phyloP scores from a whole-genome alignment of 306 rosid genomes.

The Mimosa pudica region DNA sequence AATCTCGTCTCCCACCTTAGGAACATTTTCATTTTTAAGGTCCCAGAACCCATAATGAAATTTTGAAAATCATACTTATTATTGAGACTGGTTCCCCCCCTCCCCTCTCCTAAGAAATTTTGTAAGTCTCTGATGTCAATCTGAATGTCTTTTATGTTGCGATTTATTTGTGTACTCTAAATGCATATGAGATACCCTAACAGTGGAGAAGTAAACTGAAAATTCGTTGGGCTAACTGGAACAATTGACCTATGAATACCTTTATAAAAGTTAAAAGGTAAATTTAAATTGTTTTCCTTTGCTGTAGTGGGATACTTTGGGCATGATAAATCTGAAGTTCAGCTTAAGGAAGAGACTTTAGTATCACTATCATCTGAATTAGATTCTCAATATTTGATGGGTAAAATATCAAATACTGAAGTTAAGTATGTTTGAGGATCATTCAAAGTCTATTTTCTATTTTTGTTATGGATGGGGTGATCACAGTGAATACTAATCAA shows the following conservation, averaged over 20 bases:
- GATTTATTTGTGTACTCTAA: background rate
- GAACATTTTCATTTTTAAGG: background rate
- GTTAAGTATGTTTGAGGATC: slow-evolving; percentile 9
- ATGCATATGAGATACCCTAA: background rate
- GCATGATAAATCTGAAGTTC: background rate
- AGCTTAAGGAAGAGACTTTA: background rate
- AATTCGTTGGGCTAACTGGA: background rate
- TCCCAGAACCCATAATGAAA: background rate
- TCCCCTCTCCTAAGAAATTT: too few species aligned
- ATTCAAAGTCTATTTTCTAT: background rate
- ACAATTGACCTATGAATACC: background rate
- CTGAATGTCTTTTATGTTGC: background rate
- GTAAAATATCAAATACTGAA: background rate
- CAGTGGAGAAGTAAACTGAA: background rate
- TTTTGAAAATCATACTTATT: background rate
- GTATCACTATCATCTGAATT: slow-evolving; percentile 10
- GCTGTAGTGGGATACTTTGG: slow-evolving; percentile 3
- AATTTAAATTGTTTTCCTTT: background rate
- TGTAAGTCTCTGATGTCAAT: background rate
- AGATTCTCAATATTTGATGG: too few species aligned
- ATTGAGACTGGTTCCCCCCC: background rate
- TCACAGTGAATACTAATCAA: slow-evolving; percentile 28
- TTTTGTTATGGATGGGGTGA: slow-evolving; percentile 17
- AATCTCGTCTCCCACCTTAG: background rate
- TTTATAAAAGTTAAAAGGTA: background rate